Evolutionary conservation across 2,329 filamentous ascomycete genomes (phyloP).

Genomic region (Tolypocladium paradoxum): DNA sequence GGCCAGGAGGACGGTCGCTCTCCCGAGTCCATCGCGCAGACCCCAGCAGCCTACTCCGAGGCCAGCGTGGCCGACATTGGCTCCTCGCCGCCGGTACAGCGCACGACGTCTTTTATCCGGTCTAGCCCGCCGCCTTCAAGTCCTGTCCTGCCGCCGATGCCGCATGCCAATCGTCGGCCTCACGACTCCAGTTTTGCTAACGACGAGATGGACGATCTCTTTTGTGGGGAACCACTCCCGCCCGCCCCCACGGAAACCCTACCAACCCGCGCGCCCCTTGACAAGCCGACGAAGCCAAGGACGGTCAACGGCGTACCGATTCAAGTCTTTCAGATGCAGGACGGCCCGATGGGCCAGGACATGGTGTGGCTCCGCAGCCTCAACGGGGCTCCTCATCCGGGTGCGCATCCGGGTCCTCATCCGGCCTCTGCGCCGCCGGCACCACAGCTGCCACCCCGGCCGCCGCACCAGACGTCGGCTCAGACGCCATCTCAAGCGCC

Average conservation of each 20-base stretch:
- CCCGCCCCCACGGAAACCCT: slow-evolving; percentile 23
- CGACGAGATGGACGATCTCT: slow-evolving; percentile 58
- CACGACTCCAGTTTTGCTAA: slow-evolving; percentile 80
- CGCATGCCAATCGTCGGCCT: slow-evolving; percentile 41
- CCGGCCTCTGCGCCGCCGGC: neutral
- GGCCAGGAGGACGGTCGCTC: slow-evolving; percentile 41
- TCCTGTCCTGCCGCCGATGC: slow-evolving; percentile 58
- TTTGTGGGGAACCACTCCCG: slow-evolving; percentile 48
- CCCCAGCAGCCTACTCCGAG: slow-evolving; percentile 41
- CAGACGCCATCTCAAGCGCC: neutral
- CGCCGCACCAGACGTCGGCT: neutral
- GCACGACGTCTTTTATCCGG: slow-evolving; percentile 41
- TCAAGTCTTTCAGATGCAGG: slow-evolving; percentile 32
- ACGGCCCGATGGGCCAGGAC: slow-evolving; percentile 22
- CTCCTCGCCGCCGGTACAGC: slow-evolving; percentile 79
- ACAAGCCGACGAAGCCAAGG: slow-evolving; percentile 18
- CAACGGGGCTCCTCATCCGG: slow-evolving; percentile 14
- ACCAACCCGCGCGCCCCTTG: slow-evolving; percentile 8
- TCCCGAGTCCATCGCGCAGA: slow-evolving; percentile 41
- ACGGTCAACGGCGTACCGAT: slow-evolving; percentile 25
- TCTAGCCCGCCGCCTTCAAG: slow-evolving; percentile 67
- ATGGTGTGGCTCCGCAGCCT: slow-evolving; percentile 24
- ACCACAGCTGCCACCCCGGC: neutral
- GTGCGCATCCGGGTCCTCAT: neutral
- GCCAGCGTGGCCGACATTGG: slow-evolving; percentile 73